Percentiles rank a stretch among this genome's conserved stretches.
Conservation (phyloP, 2,329 filamentous ascomycete species). For the Diplocarpon mali region DNA sequence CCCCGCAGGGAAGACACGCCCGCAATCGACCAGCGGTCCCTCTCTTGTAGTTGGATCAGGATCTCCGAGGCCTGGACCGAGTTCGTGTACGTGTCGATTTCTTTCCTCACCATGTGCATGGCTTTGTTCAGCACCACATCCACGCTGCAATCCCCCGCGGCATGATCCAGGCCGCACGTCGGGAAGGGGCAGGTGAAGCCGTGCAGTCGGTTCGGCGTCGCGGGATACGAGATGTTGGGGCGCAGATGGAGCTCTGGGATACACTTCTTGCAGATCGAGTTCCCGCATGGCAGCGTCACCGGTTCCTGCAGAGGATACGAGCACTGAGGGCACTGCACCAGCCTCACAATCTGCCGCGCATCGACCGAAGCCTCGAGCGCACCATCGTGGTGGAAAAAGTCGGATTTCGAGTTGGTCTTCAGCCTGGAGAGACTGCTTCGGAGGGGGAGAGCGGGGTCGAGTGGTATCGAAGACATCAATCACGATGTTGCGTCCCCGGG, state of each 20-base stretch:
- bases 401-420: neutral
- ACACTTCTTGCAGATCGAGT: constrained; percentile 65
- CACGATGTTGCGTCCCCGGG: neutral
- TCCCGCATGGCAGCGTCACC: constrained; percentile 71
- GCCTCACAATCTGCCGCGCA: constrained; percentile 53
- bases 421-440: constrained; percentile 10
- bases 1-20: constrained; percentile 33
- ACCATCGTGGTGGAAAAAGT: constrained; percentile 4
- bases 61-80: constrained; percentile 28
- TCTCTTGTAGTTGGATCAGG: constrained; percentile 31
- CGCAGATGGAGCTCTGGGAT: constrained; percentile 56
- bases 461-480: constrained; percentile 19
- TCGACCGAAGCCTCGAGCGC: constrained; percentile 39
- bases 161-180: constrained; percentile 60
- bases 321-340: constrained; percentile 71
- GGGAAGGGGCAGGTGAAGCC: constrained; percentile 66
- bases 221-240: constrained; percentile 66
- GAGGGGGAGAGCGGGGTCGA: constrained; percentile 11
- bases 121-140: constrained; percentile 70
- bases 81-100: constrained; percentile 35
- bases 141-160: constrained; percentile 61
- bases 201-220: constrained; percentile 50
- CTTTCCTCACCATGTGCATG: constrained; percentile 46
- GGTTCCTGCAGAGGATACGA: constrained; percentile 53
- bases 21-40: constrained; percentile 32